phyloP scores from a whole-genome alignment of 2,329 filamentous ascomycete genomes.

The Aspergillus oerlinghausenensis region DNA sequence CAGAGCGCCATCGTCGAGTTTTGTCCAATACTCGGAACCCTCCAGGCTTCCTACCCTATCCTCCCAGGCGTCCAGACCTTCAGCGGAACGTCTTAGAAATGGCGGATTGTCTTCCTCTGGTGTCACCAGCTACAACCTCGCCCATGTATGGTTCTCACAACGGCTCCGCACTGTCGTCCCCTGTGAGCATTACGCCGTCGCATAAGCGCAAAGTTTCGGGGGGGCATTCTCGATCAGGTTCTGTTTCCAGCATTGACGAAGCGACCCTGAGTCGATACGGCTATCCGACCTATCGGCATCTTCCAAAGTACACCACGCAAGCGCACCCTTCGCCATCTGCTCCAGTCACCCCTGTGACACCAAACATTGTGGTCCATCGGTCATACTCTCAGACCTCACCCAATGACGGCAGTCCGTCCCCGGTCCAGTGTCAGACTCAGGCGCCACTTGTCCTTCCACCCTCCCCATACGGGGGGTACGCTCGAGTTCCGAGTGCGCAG shows the following conservation, averaged over 20 bases:
- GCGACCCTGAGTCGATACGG: conserved; percentile 64
- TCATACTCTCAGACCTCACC: conserved; percentile 27
- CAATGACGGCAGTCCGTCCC: conserved; percentile 36
- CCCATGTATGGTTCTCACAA: conserved; percentile 24
- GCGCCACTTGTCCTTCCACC: conserved; percentile 26
- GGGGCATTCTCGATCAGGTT: conserved; percentile 55
- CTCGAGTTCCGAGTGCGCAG: conserved; percentile 21
- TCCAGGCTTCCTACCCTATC: conserved; percentile 49
- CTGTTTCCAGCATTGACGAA: conserved; percentile 64
- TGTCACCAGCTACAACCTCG: conserved; percentile 45
- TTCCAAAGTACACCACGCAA: conserved; percentile 55
- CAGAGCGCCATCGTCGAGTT: conserved; percentile 55
- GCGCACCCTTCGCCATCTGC: conserved; percentile 38
- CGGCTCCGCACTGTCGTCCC: conserved; percentile 57
- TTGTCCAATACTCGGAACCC: conserved; percentile 51
- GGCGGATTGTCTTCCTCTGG: conserved; percentile 39
- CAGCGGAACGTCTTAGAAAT: conserved; percentile 45
- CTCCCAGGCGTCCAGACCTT: conserved; percentile 39
- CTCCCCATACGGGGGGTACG: conserved; percentile 25
- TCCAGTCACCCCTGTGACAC: conserved; percentile 36
- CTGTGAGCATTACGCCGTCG: conserved; percentile 52
- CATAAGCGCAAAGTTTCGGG: conserved; percentile 37
- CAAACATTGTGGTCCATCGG: conserved; percentile 35
- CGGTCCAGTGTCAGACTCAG: conserved; percentile 36
- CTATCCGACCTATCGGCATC: conserved; percentile 78